Conservation (phyloP, 306 rosid species). For the Prunus fruticosa region DNA sequence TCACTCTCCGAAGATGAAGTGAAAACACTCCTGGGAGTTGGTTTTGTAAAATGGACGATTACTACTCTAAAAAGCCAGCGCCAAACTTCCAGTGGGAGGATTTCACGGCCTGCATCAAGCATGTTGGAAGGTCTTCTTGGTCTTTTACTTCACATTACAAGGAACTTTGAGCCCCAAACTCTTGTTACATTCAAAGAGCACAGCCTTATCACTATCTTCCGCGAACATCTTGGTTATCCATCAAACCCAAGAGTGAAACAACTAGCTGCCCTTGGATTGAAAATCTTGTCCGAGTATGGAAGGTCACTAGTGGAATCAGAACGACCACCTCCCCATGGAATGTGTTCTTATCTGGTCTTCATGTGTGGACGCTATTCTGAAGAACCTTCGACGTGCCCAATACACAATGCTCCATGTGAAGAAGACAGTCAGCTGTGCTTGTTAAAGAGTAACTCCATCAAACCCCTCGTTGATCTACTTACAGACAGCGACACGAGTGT, state of each 20-base stretch:
- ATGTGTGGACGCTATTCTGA: slow-evolving; percentile 37
- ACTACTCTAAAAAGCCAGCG: slow-evolving; percentile 34
- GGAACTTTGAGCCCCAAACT: slow-evolving; percentile 34
- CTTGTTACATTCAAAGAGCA: slow-evolving; percentile 39
- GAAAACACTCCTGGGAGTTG: slow-evolving; percentile 39
- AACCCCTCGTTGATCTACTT: slow-evolving; percentile 48
- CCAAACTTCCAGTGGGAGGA: slow-evolving; percentile 30
- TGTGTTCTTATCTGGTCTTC: slow-evolving; percentile 31
- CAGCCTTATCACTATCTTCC: slow-evolving; percentile 42
- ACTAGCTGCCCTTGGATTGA: slow-evolving; percentile 48
- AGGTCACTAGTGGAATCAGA: slow-evolving; percentile 26
- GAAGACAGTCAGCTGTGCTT: slow-evolving; percentile 42
- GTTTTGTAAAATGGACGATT: slow-evolving; percentile 42
- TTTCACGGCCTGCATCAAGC: slow-evolving; percentile 35
- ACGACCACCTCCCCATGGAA: slow-evolving; percentile 23
- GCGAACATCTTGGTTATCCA: slow-evolving; percentile 41
- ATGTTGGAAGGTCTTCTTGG: slow-evolving; percentile 66
- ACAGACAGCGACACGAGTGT: slow-evolving; percentile 39
- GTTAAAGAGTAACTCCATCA: slow-evolving; percentile 39
- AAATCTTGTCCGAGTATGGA: slow-evolving; percentile 53
- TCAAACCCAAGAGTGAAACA: slow-evolving; percentile 46
- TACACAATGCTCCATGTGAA: slow-evolving; percentile 39
- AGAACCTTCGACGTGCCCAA: slow-evolving; percentile 29
- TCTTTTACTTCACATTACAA: slow-evolving; percentile 44
- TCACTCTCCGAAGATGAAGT: slow-evolving; percentile 43